Evolutionary conservation across 2,329 filamentous ascomycete species (phyloP).

Genomic region (Hypoxylon sp.): DNA sequence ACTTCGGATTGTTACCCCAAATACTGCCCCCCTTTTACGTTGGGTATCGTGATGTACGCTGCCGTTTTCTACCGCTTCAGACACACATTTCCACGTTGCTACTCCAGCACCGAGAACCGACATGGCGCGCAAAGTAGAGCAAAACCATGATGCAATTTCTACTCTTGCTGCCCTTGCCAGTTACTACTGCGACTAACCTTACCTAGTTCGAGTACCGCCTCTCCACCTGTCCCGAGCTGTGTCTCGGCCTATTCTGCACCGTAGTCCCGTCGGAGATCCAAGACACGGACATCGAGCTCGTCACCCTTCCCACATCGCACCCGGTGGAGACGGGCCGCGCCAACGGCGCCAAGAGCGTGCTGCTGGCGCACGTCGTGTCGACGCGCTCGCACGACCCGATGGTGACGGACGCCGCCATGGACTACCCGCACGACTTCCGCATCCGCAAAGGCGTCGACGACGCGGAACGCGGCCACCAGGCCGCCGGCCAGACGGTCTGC

Average conservation of each 20-base stretch:
- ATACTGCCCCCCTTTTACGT: neutral
- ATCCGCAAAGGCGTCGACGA: conserved; percentile 50
- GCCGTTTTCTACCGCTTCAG: neutral
- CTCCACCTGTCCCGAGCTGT: conserved; percentile 76
- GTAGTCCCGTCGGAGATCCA: conserved; percentile 56
- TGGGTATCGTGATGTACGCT: neutral
- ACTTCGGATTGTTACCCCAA: neutral
- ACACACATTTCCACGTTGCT: neutral
- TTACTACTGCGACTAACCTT: neutral
- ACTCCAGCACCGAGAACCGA: neutral
- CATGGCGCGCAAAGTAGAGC: neutral
- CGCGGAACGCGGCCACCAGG: conserved; percentile 72
- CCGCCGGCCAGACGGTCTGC: conserved; percentile 76
- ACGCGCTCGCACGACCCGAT: conserved; percentile 70
- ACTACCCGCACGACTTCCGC: conserved; percentile 72
- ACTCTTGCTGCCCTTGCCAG: neutral
- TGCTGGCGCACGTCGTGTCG: conserved; percentile 80
- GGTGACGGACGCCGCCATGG: conserved; percentile 81
- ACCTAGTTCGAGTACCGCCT: conserved; percentile 79
- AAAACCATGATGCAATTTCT: neutral
- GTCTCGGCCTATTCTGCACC: conserved; percentile 80
- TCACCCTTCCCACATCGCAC: conserved; percentile 62
- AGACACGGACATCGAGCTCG: conserved; percentile 58
- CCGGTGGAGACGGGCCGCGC: conserved; percentile 67
- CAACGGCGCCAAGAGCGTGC: conserved; percentile 63